Conservation (phyloP, 2,329 filamentous ascomycete species). For the Lojkania enalia region DNA sequence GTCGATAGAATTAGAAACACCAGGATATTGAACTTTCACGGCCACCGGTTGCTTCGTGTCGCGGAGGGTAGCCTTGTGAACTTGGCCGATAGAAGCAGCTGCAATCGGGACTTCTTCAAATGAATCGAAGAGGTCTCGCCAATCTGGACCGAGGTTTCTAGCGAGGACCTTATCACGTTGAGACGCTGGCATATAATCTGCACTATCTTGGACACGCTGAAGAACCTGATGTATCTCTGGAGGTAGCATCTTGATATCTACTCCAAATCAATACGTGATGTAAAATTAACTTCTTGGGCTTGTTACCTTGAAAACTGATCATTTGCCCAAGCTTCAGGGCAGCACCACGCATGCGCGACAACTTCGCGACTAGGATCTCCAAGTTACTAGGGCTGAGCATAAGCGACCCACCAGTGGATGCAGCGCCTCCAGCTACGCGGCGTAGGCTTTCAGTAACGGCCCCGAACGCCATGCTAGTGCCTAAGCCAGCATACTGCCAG, state of each 20-base stretch:
- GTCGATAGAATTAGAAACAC: slow-evolving; percentile 93
- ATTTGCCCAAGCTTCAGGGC: slow-evolving; percentile 97
- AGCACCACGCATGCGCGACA: slow-evolving; percentile 94
- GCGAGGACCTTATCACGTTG: slow-evolving; percentile 84
- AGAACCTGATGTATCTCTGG: slow-evolving; percentile 84
- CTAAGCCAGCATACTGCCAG: slow-evolving; percentile 93
- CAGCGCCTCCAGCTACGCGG: slow-evolving; percentile 71
- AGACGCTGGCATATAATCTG: slow-evolving; percentile 96
- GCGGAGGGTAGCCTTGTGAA: slow-evolving; percentile 81
- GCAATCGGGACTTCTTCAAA: slow-evolving; percentile 94
- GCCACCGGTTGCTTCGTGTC: slow-evolving; percentile 77
- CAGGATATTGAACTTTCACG: slow-evolving; percentile 97
- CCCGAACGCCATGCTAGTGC: slow-evolving; percentile 92
- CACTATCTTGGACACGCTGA: slow-evolving; percentile 91
- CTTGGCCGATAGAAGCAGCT: slow-evolving; percentile 94
- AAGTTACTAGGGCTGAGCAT: slow-evolving; percentile 89
- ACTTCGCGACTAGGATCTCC: slow-evolving; percentile 86
- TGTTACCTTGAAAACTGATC: slow-evolving; percentile 83
- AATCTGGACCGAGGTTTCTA: slow-evolving; percentile 77
- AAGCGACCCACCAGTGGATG: slow-evolving; percentile 66
- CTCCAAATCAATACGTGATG: slow-evolving; percentile 1
- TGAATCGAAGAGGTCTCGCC: slow-evolving; percentile 78
- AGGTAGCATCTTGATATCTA: slow-evolving; percentile 90
- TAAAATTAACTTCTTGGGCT: slow-evolving; percentile 1
- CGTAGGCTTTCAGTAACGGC: slow-evolving; percentile 84